A percentile compares a stretch with the other conserved stretches of the same genome.
These are phyloP conservation scores for Pezicula neosporulosa DNA, from an alignment of 2,329 filamentous ascomycete species.

Conservation along the genomic window DNA sequence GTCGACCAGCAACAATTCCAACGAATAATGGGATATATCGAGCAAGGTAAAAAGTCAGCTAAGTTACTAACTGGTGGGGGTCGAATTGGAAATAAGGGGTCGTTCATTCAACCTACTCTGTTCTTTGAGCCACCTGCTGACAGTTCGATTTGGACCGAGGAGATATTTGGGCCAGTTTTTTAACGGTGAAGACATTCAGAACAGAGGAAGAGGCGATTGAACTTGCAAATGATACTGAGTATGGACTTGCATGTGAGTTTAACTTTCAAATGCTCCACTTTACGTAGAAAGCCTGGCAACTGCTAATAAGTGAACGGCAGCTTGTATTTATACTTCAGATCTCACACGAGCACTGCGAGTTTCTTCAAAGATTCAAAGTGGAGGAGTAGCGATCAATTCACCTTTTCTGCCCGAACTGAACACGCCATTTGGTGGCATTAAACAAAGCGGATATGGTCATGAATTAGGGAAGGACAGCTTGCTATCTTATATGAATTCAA, in stretches of 20 bases:
- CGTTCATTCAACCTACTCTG: conserved; percentile 68
- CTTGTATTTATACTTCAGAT: conserved; percentile 61
- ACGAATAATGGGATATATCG: conserved; percentile 61
- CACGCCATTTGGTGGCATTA: conserved; percentile 66
- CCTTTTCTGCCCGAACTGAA: conserved; percentile 67
- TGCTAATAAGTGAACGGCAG: conserved; percentile 23
- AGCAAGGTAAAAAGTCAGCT: conserved; percentile 59
- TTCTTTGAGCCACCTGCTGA: conserved; percentile 62
- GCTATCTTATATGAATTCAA: conserved; percentile 61
- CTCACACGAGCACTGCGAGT: conserved; percentile 63
- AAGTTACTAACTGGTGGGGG: conserved; percentile 58
- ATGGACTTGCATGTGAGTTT: conserved; percentile 51
- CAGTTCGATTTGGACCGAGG: conserved; percentile 67
- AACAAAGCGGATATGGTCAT: conserved; percentile 70
- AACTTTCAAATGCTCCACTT: not conserved
- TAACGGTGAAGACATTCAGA: conserved; percentile 65
- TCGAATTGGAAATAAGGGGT: conserved; percentile 58
- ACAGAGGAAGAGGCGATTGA: conserved; percentile 59
- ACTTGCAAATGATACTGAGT: conserved; percentile 52
- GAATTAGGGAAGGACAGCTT: conserved; percentile 66
- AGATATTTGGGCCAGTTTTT: conserved; percentile 65
- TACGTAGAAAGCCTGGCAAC: not conserved
- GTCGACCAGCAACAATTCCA: conserved; percentile 57
- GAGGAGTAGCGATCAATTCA: conserved; percentile 28
- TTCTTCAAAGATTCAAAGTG: conserved; percentile 56